Percentiles rank a stretch among this genome's conserved stretches.
Conservation (phyloP, 140 eudicot genomes). For the Bidens hawaiensis region DNA sequence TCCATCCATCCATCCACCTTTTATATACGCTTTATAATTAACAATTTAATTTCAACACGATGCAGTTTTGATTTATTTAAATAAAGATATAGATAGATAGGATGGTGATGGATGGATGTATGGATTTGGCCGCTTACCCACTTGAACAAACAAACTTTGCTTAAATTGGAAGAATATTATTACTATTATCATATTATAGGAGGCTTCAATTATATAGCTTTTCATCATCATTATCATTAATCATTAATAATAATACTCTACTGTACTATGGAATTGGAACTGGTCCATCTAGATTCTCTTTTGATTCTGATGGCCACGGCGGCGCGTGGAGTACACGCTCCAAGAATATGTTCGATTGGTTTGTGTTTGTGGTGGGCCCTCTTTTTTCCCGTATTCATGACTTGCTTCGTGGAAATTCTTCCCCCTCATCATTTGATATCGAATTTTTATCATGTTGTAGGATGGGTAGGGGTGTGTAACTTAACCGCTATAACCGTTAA, state of each 20-base stretch:
- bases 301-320: too few relatives aligned
- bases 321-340: conserved; percentile 26
- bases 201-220: conserved; percentile 10
- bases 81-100: too few relatives aligned
- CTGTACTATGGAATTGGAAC: too few relatives aligned
- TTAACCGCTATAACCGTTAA: too few relatives aligned
- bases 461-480: too few relatives aligned
- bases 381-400: neutral
- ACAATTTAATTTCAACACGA: neutral
- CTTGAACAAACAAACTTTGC: conserved; percentile 69
- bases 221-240: conserved; percentile 19
- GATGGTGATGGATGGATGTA: neutral
- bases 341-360: too few relatives aligned
- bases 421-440: conserved; percentile 9
- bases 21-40: too few relatives aligned
- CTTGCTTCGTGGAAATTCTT: conserved; percentile 21
- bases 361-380: conserved; percentile 12
- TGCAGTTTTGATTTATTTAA: conserved; percentile 5
- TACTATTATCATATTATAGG: too few relatives aligned
- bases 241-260: conserved; percentile 5
- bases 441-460: too few relatives aligned
- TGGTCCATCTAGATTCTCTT: too few relatives aligned
- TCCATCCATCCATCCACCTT: too few relatives aligned
- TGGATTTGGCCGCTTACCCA: conserved; percentile 49
- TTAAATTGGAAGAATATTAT: conserved; percentile 54